Percentiles rank a stretch among this genome's conserved stretches.
Conservation (phyloP, 192 early-diverging fungal genomes). For the Lobosporangium transversale region DNA sequence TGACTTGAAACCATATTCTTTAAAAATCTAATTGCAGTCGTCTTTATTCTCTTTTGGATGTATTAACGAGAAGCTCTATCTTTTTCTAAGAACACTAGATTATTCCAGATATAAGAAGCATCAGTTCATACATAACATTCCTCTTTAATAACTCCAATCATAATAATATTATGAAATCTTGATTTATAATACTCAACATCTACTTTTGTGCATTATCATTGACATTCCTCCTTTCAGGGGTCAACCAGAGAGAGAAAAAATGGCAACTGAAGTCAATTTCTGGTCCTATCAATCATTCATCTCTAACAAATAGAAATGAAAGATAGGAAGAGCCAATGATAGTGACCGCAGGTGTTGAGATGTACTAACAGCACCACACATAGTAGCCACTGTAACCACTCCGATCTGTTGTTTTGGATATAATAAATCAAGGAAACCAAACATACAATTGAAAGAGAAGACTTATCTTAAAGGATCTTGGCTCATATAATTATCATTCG, state of each 20-base stretch:
- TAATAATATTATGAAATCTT: background rate
- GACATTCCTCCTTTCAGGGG: conserved; percentile 14
- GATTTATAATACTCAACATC: conserved; percentile 18
- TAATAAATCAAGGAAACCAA: conserved; percentile 7
- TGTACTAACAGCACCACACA: conserved; percentile 9
- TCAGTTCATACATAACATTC: background rate
- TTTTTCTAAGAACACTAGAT: conserved; percentile 4
- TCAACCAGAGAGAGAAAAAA: conserved; percentile 8
- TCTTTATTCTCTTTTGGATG: conserved; percentile 1
- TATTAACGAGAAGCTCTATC: background rate
- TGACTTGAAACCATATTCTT: conserved; percentile 3
- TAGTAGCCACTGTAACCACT: conserved; percentile 6
- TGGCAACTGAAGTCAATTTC: conserved; percentile 5
- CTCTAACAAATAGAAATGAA: conserved; percentile 8
- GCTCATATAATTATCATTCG: too few relatives aligned
- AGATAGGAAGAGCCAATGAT: background rate
- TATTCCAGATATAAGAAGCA: conserved; percentile 2
- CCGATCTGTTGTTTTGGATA: conserved; percentile 10
- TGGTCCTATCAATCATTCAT: background rate
- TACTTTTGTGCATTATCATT: conserved; percentile 21
- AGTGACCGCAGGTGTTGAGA: conserved; percentile 14
- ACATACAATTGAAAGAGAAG: too few relatives aligned
- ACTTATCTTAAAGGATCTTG: too few relatives aligned
- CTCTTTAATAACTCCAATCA: background rate
- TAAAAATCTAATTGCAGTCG: conserved; percentile 9